Conservation (phyloP, 257 asterid species). For the Gentiana straminea region DNA sequence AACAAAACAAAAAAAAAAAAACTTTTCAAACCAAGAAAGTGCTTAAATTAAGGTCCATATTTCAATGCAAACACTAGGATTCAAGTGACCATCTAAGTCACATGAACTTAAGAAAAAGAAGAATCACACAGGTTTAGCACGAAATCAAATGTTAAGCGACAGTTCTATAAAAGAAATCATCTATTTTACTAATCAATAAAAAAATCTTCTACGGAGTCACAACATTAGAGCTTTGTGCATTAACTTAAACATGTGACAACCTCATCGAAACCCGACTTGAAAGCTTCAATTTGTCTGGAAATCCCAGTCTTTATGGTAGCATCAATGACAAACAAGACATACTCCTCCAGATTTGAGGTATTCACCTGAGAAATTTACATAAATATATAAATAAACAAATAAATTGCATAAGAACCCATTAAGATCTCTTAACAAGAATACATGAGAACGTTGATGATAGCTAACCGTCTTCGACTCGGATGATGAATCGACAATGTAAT, state of each 20-base stretch:
- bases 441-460: constrained; percentile 9
- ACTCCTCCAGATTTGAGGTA: constrained; percentile 58
- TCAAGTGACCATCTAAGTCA: neutral
- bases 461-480: constrained; percentile 56
- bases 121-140: too few relatives aligned
- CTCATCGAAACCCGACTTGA: constrained; percentile 89
- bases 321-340: constrained; percentile 46
- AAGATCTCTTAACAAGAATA: neutral
- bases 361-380: constrained; percentile 42
- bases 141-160: neutral
- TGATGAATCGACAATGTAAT: constrained; percentile 40
- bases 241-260: constrained; percentile 18
- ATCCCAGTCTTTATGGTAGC: constrained; percentile 78
- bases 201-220: neutral
- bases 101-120: neutral
- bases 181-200: neutral
- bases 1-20: too few relatives aligned
- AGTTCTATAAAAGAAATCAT: too few relatives aligned
- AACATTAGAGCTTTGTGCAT: neutral
- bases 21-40: too few relatives aligned
- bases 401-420: neutral
- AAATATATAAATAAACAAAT: constrained; percentile 2
- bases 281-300: constrained; percentile 78
- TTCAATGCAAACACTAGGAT: too few relatives aligned
- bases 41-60: too few relatives aligned